These are phyloP conservation scores for Backusella psychrophila DNA, from an alignment of 192 early-diverging fungal species.

Conservation along the genomic window DNA sequence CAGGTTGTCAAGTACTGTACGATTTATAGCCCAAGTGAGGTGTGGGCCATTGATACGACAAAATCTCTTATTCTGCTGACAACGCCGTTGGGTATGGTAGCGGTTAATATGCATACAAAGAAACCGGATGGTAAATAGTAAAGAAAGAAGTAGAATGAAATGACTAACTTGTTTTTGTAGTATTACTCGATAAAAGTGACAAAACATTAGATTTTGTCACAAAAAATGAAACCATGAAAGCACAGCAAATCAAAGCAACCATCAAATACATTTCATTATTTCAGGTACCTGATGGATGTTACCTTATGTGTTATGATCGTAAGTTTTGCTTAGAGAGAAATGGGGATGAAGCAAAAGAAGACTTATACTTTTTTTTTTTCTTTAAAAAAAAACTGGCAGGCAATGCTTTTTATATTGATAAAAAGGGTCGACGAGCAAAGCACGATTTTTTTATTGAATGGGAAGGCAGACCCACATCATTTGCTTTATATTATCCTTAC, in stretches of 20 bases:
- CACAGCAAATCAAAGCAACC: slow-evolving; percentile 20
- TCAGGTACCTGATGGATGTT: slow-evolving; percentile 70
- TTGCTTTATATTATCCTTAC: slow-evolving; percentile 81
- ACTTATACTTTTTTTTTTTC: neutral
- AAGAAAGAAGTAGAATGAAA: slow-evolving; percentile 12
- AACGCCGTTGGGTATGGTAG: slow-evolving; percentile 85
- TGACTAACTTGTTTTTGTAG: slow-evolving; percentile 29
- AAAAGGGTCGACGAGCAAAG: slow-evolving; percentile 71
- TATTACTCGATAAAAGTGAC: slow-evolving; percentile 81
- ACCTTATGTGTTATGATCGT: slow-evolving; percentile 92
- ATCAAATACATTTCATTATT: slow-evolving; percentile 80
- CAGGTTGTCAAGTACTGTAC: slow-evolving; percentile 56
- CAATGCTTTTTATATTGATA: slow-evolving; percentile 91
- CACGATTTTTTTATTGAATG: slow-evolving; percentile 81
- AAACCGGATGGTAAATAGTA: slow-evolving; percentile 60
- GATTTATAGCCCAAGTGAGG: slow-evolving; percentile 90
- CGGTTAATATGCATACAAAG: slow-evolving; percentile 83
- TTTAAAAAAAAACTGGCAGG: slow-evolving; percentile 46
- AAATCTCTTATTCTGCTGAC: slow-evolving; percentile 82
- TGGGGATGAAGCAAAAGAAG: neutral
- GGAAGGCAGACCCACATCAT: slow-evolving; percentile 81
- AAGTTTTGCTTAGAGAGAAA: slow-evolving; percentile 14
- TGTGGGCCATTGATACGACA: slow-evolving; percentile 80
- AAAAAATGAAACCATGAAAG: slow-evolving; percentile 57
- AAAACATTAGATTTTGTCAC: slow-evolving; percentile 74